Base-by-base conservation (phyloP, 345 rosid genomes). In the Gossypium turneri region DNA sequence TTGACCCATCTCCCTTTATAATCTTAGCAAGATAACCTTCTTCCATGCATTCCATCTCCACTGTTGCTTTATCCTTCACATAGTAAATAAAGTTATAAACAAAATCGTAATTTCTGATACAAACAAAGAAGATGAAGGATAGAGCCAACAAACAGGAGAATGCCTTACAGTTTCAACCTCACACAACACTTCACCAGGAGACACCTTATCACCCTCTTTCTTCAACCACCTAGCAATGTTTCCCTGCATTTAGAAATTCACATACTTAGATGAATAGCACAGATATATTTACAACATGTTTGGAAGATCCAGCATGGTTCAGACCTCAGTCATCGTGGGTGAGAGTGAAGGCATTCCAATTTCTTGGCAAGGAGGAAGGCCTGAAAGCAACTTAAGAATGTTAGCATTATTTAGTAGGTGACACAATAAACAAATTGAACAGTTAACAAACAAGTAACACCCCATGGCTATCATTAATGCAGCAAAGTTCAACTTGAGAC, bases 281-380 rank as follows among this genome's bases (percentile, higher is more conserved):
- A 41, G 61, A 13, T 9, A 70, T 55, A 22, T 56, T 19, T 41
- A 73, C 57, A 72, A 12, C 34, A 66, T 22, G 50, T 61, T 48
- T 29, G 63, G 25, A 55, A 80, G 50, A 61, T 64, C 53, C 17
- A 69, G 12, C 75, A 70, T 52, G 61, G 57, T 70, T 38, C 87
- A 71, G 85, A 79, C 99, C 98, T 95, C 99, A 7, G 92, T 88
- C 97, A 93, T 95, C 55, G 99, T 95, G 70, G 99, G 99, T 10
- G 99, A 95, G 74, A 95, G 97, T 63, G 99, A 95, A 79, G 99
- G 99, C 99, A 96, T 96, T 80, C 99, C 99, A 47, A 96, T 90
- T 80, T 91, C 97, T 77, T 96, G 98, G 78, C 93, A 94, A 66
- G 94, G 87, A 72, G 99, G 98, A 73, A 95, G 86, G 81, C 89